phyloP scores from a whole-genome alignment of 495 filamentous ascomycete genomes.

The Penicillium lagena region DNA sequence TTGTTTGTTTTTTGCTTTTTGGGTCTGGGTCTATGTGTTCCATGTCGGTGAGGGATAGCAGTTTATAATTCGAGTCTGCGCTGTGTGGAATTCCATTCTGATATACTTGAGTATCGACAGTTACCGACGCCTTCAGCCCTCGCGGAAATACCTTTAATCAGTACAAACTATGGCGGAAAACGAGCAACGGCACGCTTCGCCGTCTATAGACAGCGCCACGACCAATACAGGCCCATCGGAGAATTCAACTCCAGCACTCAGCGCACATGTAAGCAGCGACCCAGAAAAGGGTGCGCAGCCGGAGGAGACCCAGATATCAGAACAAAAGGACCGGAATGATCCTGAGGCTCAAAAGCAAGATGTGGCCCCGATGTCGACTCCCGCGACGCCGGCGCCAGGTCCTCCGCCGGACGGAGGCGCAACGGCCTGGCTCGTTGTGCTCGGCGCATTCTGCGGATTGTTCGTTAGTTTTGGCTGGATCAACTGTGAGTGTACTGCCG shows the following conservation, averaged over 20 bases:
- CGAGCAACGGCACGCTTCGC: too few species aligned
- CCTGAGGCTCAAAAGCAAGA: slow-evolving; percentile 13
- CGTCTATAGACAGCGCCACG: slow-evolving; percentile 5
- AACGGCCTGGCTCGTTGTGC: slow-evolving; percentile 60
- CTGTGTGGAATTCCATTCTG: not conserved
- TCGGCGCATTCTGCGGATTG: slow-evolving; percentile 56
- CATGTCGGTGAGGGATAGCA: not conserved
- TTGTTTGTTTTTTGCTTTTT: not conserved
- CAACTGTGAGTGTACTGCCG: slow-evolving; percentile 34
- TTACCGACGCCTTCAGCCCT: too few species aligned
- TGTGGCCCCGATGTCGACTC: slow-evolving; percentile 6
- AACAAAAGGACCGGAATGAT: slow-evolving; percentile 3
- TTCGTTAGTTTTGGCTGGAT: slow-evolving; percentile 63
- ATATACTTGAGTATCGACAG: too few species aligned
- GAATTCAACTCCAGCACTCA: slow-evolving; percentile 9
- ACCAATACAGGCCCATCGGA: slow-evolving; percentile 7
- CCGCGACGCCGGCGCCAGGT: slow-evolving; percentile 33
- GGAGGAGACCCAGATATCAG: slow-evolving; percentile 2
- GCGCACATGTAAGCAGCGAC: slow-evolving; percentile 11
- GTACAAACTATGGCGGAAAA: too few species aligned
- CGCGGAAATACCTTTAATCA: too few species aligned
- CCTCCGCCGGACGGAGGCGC: slow-evolving; percentile 56
- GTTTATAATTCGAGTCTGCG: not conserved
- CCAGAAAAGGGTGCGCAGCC: slow-evolving; percentile 15
- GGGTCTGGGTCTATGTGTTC: not conserved